Evolutionary conservation across 768 basidiomycete species (phyloP).

Genomic region (Termitomyces sp.): DNA sequence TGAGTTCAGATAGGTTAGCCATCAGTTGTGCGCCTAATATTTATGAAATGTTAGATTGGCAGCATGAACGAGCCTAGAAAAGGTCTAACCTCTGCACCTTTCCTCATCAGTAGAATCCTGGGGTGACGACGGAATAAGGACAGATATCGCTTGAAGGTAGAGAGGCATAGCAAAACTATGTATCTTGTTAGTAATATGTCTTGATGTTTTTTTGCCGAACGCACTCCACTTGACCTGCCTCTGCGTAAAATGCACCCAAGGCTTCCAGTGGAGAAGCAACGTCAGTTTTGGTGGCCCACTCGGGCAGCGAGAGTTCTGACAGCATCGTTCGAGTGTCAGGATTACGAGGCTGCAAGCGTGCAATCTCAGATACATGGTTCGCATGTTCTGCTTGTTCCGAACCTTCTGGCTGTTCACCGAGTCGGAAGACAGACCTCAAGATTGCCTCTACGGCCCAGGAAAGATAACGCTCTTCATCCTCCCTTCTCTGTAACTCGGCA

Average conservation of each 20-base stretch:
- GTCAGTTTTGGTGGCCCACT: constrained; percentile 55
- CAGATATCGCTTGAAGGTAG: constrained; percentile 59
- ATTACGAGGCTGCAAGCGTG: constrained; percentile 6
- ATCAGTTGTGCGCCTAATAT: constrained; percentile 39
- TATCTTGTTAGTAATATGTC: constrained; percentile 1
- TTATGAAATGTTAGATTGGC: not conserved
- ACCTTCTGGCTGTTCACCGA: constrained; percentile 6
- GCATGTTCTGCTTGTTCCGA: constrained; percentile 2
- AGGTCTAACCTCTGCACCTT: constrained; percentile 48
- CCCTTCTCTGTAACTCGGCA: constrained; percentile 23
- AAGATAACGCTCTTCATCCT: constrained; percentile 40
- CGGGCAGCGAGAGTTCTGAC: constrained; percentile 50
- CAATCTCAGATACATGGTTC: not conserved
- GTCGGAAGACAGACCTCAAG: constrained; percentile 28
- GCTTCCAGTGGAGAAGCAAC: constrained; percentile 66
- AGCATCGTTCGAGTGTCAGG: constrained; percentile 28
- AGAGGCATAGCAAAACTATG: constrained; percentile 57
- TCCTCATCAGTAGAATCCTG: constrained; percentile 36
- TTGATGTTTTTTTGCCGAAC: constrained; percentile 14
- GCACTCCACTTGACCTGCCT: constrained; percentile 51
- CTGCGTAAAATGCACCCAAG: constrained; percentile 56
- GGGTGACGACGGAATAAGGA: constrained; percentile 49
- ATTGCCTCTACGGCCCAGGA: constrained; percentile 38
- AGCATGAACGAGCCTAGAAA: not conserved
- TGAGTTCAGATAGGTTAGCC: constrained; percentile 39